Evolutionary conservation across 768 basidiomycete species (phyloP).

Genomic region (Tephrocybe sp.): DNA sequence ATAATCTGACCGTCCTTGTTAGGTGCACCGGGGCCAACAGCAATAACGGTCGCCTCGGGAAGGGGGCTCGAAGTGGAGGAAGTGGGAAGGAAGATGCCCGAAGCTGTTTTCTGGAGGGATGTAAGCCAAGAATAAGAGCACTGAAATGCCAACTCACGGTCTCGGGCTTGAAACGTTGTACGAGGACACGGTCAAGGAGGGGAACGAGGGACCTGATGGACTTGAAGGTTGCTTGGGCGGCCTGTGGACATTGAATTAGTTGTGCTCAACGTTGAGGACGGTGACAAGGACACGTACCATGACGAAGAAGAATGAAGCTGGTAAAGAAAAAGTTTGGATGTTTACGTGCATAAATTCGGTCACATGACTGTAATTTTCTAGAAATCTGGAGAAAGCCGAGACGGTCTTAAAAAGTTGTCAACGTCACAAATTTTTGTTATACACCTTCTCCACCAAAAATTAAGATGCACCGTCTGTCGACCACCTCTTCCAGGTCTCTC

Average conservation of each 20-base stretch:
- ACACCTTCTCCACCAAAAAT: not conserved
- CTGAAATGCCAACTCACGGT: conserved; percentile 56
- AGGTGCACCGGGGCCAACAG: conserved; percentile 92
- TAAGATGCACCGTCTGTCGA: conserved; percentile 72
- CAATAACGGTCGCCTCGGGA: conserved; percentile 97
- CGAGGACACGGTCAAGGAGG: conserved; percentile 93
- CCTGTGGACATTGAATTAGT: conserved; percentile 35
- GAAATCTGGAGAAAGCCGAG: conserved; percentile 15
- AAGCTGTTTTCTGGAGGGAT: conserved; percentile 83
- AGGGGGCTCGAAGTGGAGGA: conserved; percentile 81
- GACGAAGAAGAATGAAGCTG: not conserved
- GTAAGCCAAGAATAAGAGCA: not conserved
- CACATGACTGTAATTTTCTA: conserved; percentile 15
- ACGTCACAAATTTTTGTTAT: conserved; percentile 4
- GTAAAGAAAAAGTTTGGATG: conserved; percentile 11
- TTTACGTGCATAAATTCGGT: conserved; percentile 12
- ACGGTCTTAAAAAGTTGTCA: conserved; percentile 9
- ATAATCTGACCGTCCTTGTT: conserved; percentile 79
- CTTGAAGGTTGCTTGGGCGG: conserved; percentile 92
- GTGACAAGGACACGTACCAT: conserved; percentile 11
- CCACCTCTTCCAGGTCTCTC: conserved; percentile 61
- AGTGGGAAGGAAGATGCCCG: conserved; percentile 93
- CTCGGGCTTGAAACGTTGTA: conserved; percentile 96
- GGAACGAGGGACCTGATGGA: conserved; percentile 89
- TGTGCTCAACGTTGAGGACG: not conserved